Conservation (phyloP, 345 rosid species). For the Mercurialis annua region DNA sequence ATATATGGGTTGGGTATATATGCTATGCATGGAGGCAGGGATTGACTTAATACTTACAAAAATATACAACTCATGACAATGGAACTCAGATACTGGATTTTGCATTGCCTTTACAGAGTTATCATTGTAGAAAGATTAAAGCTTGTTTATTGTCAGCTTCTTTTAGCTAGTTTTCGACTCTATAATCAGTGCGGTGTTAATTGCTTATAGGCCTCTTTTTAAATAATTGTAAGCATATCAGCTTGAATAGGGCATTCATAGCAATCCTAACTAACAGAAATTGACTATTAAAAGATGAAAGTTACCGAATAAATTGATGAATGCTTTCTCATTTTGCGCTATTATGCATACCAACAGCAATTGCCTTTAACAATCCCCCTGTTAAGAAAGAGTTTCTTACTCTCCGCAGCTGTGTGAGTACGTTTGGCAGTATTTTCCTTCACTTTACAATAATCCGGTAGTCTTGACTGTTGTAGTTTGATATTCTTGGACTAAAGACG, state of each 20-base stretch:
- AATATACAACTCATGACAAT: neutral
- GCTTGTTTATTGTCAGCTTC: no score
- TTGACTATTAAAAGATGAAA: neutral
- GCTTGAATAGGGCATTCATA: neutral
- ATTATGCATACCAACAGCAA: no score
- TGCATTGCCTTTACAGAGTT: neutral
- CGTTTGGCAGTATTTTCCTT: neutral
- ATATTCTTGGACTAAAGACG: neutral
- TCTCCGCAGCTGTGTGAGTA: neutral
- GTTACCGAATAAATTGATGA: no score
- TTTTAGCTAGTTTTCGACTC: no score
- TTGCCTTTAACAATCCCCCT: neutral
- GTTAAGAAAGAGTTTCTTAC: neutral
- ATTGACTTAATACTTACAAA: neutral
- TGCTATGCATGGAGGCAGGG: neutral
- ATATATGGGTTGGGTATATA: neutral
- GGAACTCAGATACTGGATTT: neutral
- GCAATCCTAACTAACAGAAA: neutral
- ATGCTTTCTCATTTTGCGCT: neutral
- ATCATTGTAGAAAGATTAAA: neutral
- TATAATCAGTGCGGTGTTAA: neutral
- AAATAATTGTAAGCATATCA: neutral
- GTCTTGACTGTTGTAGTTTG: no score
- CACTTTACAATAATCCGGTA: neutral
- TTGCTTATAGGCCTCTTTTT: neutral